Percentiles rank a stretch among this genome's conserved stretches.
Conservation (phyloP, 1,284 basidiomycete species). For the Austroboletus niveus region DNA sequence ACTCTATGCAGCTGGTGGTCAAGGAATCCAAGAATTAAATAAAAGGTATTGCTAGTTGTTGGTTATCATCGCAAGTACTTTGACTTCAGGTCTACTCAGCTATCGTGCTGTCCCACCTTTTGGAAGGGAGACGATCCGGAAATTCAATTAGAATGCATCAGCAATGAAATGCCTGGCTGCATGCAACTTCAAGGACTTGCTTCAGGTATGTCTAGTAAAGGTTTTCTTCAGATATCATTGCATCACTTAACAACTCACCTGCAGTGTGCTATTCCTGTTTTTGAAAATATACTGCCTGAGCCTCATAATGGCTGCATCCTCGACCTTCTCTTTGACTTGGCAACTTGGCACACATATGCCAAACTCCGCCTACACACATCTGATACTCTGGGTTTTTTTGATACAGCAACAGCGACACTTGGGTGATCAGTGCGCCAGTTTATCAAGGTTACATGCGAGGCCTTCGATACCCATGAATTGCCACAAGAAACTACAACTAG, state of each 20-base stretch:
- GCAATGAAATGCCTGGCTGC: constrained; percentile 13
- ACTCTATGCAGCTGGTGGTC: background rate
- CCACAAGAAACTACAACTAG: no score
- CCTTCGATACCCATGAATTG: no score
- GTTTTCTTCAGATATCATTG: background rate
- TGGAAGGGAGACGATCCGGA: background rate
- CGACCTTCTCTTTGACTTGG: background rate
- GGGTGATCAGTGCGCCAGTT: background rate
- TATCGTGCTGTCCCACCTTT: constrained; percentile 1
- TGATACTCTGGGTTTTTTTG: constrained; percentile 22
- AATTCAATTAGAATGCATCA: constrained; percentile 8
- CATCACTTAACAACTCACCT: no score
- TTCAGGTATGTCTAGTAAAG: constrained; percentile 25
- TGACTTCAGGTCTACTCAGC: background rate
- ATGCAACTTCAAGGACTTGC: constrained; percentile 20
- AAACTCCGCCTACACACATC: no score
- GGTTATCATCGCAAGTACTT: background rate
- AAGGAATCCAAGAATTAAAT: background rate
- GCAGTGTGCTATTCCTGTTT: constrained; percentile 35
- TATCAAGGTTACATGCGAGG: background rate
- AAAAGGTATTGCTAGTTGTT: background rate
- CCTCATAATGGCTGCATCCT: constrained; percentile 19
- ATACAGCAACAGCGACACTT: background rate
- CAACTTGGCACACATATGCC: no score
- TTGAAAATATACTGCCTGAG: constrained; percentile 32